Conservation (phyloP, 768 basidiomycete species). For the Auriscalpium orientale region DNA sequence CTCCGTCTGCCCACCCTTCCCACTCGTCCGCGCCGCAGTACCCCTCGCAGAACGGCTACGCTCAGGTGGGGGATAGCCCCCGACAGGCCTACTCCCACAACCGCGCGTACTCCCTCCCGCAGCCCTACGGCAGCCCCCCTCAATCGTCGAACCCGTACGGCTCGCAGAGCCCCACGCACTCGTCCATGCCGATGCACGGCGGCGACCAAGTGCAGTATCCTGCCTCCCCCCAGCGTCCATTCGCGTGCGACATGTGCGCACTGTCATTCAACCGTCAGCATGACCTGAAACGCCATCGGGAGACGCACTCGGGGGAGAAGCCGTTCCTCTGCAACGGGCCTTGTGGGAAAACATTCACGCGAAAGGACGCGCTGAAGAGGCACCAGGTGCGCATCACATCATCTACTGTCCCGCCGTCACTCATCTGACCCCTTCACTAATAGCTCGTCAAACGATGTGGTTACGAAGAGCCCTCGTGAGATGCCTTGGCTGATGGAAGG, state of each 20-base stretch:
- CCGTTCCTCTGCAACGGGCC: slow-evolving; percentile 78
- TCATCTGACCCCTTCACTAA: neutral
- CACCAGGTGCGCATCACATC: slow-evolving; percentile 53
- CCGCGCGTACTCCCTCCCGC: slow-evolving; percentile 9
- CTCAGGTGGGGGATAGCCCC: slow-evolving; percentile 1
- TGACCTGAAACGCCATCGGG: slow-evolving; percentile 76
- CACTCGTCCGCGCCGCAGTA: slow-evolving; percentile 3
- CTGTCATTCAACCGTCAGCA: slow-evolving; percentile 83
- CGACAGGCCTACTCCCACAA: slow-evolving; percentile 7
- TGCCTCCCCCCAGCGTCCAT: slow-evolving; percentile 31
- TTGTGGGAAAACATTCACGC: slow-evolving; percentile 81
- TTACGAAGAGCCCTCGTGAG: slow-evolving; percentile 44
- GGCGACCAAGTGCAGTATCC: slow-evolving; percentile 25
- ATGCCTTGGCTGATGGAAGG: neutral
- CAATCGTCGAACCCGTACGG: slow-evolving; percentile 4
- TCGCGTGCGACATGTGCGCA: slow-evolving; percentile 50
- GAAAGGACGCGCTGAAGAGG: slow-evolving; percentile 80
- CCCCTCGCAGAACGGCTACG: slow-evolving; percentile 4
- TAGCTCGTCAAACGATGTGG: slow-evolving; percentile 78
- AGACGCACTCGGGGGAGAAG: slow-evolving; percentile 82
- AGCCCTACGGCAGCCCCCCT: neutral
- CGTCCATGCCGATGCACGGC: slow-evolving; percentile 15
- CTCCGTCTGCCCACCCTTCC: neutral
- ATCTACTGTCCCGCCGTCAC: neutral
- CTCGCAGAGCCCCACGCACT: slow-evolving; percentile 11